Base-by-base conservation (phyloP, 2,329 filamentous ascomycete species). In the Metarhizium humberi region DNA sequence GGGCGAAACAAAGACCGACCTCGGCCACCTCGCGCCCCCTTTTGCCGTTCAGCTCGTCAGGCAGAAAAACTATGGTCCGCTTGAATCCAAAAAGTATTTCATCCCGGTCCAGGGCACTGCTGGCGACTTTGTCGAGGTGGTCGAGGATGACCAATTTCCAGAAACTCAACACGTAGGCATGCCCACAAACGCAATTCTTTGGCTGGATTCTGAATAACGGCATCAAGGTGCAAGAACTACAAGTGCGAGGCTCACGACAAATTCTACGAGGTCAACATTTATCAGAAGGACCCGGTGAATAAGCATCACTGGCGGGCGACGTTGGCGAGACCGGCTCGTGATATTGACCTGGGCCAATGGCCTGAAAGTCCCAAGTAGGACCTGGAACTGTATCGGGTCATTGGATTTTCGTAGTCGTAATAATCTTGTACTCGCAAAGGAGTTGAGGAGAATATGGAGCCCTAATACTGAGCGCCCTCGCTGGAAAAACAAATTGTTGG, bases 241-340 rank as follows among this genome's bases (percentile, higher is more conserved):
- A 73, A 67, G 53, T 78, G 75, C 54, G 57, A 53, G 1, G 30
- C 2, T 1, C 73, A 78, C 58, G 69, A 77, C 57, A 73, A 69
- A 57, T 78, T 77, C 64, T 78, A 76, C 58, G 75, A 78, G 58
- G 29, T 74, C 34, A 78, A 78, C 59, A n/a, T 78, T 1, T 78
- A 78, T 57, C 66, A 77, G 63, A 76, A 75, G 58, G 65, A 77
- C 59, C 72, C 74, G 0, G 56, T 71, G 32, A 77, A 76, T 58
- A 61, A 49, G 45, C 74, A 77, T 57, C 73, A 75, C 57, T 78
- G 75, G 74, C 67, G 73, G 29, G 63, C 63, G 2, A 71, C 75
- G 54, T 55, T 76, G 51, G 73, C 73, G 16, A 65, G 74, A 10
- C 74, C 73, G 7, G 66, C 67, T 0, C 57, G 56, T 4, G 59